phyloP scores from a whole-genome alignment of 2,329 filamentous ascomycete genomes.

The Cordyceps pruinosa region DNA sequence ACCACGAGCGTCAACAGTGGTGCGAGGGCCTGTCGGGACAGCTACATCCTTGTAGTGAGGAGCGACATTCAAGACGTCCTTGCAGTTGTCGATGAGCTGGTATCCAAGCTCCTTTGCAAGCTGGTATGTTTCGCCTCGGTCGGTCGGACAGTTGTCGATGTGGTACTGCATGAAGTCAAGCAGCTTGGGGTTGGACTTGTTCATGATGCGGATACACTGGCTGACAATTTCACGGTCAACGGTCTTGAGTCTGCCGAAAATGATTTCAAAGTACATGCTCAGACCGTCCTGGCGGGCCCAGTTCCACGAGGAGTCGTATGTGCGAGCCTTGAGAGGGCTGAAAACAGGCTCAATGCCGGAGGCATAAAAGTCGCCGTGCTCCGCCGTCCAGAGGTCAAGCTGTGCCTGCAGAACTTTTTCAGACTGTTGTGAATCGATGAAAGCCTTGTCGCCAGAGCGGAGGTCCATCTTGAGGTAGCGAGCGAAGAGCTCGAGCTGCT shows the following conservation, averaged over 20 bases:
- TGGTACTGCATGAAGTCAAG: slow-evolving; percentile 99
- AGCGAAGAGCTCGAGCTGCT: slow-evolving; percentile 91
- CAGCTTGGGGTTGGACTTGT: slow-evolving; percentile 90
- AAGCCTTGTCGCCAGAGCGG: slow-evolving; percentile 91
- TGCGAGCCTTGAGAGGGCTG: slow-evolving; percentile 84
- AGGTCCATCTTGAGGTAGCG: slow-evolving; percentile 97
- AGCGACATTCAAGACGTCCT: slow-evolving; percentile 74
- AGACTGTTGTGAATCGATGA: slow-evolving; percentile 75
- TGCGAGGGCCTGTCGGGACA: slow-evolving; percentile 83
- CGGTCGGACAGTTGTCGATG: slow-evolving; percentile 96
- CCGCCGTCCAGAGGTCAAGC: slow-evolving; percentile 87
- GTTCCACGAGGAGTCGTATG: slow-evolving; percentile 98
- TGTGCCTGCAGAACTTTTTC: slow-evolving; percentile 85
- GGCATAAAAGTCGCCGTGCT: slow-evolving; percentile 96
- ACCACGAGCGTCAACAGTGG: slow-evolving; percentile 84
- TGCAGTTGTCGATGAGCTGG: slow-evolving; percentile 96
- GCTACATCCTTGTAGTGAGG: slow-evolving; percentile 96
- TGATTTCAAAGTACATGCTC: slow-evolving; percentile 98
- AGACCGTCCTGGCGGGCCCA: slow-evolving; percentile 97
- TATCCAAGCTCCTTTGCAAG: slow-evolving; percentile 92
- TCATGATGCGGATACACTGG: slow-evolving; percentile 98
- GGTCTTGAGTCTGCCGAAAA: slow-evolving; percentile 87
- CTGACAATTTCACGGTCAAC: slow-evolving; percentile 98
- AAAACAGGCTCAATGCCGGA: slow-evolving; percentile 91
- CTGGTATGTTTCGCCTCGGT: slow-evolving; percentile 94